Evolutionary conservation across 1,139 yeast species (phyloP).

Genomic region (Nadsonia commutata): DNA sequence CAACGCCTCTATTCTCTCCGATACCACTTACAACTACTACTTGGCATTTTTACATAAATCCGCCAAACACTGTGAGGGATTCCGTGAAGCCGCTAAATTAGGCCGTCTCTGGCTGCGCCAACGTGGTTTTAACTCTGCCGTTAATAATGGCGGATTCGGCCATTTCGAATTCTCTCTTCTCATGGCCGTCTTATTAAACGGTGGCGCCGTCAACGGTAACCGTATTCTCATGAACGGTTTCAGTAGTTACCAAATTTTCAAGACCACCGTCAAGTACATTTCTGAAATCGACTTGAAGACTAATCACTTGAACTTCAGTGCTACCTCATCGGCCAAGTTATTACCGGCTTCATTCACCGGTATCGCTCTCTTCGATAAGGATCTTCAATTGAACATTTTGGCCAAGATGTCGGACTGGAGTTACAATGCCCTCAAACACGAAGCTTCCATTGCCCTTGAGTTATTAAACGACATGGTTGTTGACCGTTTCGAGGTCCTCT

Average conservation of each 20-base stretch:
- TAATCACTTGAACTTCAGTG: slow-evolving; percentile 14
- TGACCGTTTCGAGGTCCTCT: slow-evolving; percentile 79
- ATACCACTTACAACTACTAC: slow-evolving; percentile 53
- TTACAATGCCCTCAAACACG: slow-evolving; percentile 43
- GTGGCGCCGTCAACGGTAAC: slow-evolving; percentile 69
- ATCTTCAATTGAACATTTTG: slow-evolving; percentile 57
- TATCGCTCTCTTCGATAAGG: slow-evolving; percentile 45
- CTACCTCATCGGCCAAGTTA: slow-evolving; percentile 7
- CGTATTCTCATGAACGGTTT: slow-evolving; percentile 72
- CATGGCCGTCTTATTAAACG: slow-evolving; percentile 68
- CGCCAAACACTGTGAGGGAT: slow-evolving; percentile 66
- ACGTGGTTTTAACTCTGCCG: slow-evolving; percentile 54
- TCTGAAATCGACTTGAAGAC: slow-evolving; percentile 59
- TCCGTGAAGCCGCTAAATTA: slow-evolving; percentile 72
- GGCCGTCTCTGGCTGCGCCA: slow-evolving; percentile 87
- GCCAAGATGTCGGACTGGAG: slow-evolving; percentile 71
- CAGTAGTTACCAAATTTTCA: slow-evolving; percentile 83
- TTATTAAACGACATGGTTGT: slow-evolving; percentile 64
- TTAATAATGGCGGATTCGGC: slow-evolving; percentile 63
- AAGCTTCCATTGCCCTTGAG: slow-evolving; percentile 54
- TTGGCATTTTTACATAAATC: slow-evolving; percentile 62
- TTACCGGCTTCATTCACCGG: slow-evolving; percentile 9
- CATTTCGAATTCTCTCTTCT: slow-evolving; percentile 76
- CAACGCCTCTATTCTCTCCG: slow-evolving; percentile 64
- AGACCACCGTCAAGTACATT: slow-evolving; percentile 67